Conservation (phyloP, 805 yeast species). For the Metschnikowia bowlesiae region DNA sequence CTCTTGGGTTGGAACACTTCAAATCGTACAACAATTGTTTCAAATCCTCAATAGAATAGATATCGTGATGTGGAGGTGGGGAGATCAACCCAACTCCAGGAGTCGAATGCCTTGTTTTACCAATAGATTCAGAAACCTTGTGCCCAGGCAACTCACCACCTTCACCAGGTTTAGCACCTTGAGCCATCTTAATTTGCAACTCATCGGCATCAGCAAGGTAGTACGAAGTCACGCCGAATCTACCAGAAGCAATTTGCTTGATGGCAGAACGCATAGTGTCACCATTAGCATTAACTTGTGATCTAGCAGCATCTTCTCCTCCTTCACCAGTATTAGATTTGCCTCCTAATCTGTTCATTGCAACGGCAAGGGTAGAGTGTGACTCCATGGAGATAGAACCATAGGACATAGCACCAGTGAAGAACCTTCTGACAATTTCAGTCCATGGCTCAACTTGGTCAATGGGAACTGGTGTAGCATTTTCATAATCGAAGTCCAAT, state of each 20-base stretch:
- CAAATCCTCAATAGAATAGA: conserved; percentile 95
- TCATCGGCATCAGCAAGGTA: conserved; percentile 96
- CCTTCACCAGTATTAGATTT: conserved; percentile 99
- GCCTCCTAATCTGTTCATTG: conserved; percentile 97
- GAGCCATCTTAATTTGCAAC: conserved; percentile 97
- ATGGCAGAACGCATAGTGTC: conserved; percentile 99
- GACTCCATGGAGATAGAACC: conserved; percentile 99
- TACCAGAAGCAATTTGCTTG: conserved; percentile 95
- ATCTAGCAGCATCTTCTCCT: conserved; percentile 95
- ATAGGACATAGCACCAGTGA: conserved; percentile 99
- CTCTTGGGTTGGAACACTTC: conserved; percentile 95
- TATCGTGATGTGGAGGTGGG: conserved; percentile 99
- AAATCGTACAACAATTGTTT: conserved; percentile 94
- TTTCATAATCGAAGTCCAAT: conserved; percentile 80
- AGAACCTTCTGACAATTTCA: conserved; percentile 93
- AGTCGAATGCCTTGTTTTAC: conserved; percentile 93
- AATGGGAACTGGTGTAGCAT: conserved; percentile 72
- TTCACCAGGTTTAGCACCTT: conserved; percentile 99
- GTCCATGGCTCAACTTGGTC: conserved; percentile 99
- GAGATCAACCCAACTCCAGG: conserved; percentile 95
- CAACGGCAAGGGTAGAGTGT: conserved; percentile 95
- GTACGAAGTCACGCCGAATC: conserved; percentile 96
- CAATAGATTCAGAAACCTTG: conserved; percentile 84
- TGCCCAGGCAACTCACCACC: conserved; percentile 98
- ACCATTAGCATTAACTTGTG: conserved; percentile 74